Evolutionary conservation across 176 grass and related monocot species (phyloP).

Genomic region (Elaeis guineensis): DNA sequence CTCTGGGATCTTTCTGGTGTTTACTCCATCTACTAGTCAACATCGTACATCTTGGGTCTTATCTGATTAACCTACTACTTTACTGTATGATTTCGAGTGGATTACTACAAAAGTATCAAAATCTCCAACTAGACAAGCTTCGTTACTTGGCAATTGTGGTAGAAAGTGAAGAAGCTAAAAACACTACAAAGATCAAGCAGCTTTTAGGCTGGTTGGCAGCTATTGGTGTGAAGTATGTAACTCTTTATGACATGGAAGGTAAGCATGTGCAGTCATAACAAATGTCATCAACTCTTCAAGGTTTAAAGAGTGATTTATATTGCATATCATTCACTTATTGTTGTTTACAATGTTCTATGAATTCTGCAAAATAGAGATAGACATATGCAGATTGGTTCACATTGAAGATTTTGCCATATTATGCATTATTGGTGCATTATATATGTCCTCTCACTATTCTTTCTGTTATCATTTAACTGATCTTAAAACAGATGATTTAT

Average conservation of each 20-base stretch:
- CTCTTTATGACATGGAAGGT: constrained; percentile 80
- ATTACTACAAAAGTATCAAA: constrained; percentile 44
- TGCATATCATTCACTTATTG: no score
- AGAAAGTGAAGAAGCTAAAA: constrained; percentile 86
- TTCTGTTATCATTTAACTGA: no score
- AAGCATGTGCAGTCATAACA: not conserved
- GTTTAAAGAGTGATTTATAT: no score
- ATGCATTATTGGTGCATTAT: no score
- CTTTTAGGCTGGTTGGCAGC: constrained; percentile 58
- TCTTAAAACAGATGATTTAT: no score
- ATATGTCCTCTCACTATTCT: no score
- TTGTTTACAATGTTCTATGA: no score
- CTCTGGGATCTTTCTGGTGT: constrained; percentile 55
- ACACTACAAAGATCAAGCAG: constrained; percentile 42
- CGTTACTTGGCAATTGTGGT: constrained; percentile 62
- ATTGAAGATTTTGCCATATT: no score
- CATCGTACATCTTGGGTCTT: constrained; percentile 38
- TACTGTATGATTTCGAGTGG: constrained; percentile 62
- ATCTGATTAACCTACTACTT: constrained; percentile 43
- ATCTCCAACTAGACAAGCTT: constrained; percentile 45
- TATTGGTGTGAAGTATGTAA: constrained; percentile 56
- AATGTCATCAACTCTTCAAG: no score
- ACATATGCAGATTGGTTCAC: no score
- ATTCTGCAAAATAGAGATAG: no score
- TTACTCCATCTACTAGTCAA: constrained; percentile 45